phyloP scores from a whole-genome alignment of 805 yeast species.

The Lipomyces yamanashiensis region DNA sequence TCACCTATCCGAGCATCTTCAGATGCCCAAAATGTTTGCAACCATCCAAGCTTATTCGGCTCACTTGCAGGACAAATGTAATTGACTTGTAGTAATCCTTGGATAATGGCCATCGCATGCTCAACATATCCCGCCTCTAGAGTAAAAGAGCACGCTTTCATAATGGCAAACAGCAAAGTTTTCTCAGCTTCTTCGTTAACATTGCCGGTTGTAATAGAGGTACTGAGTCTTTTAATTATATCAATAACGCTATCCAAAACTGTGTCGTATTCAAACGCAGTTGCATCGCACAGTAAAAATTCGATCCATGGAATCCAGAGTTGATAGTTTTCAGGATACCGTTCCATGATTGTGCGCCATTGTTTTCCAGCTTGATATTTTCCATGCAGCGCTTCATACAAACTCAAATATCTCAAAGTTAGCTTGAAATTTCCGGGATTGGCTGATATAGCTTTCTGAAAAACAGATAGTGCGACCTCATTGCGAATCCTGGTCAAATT shows the following conservation, averaged over 20 bases:
- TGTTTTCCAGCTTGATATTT: constrained; percentile 26
- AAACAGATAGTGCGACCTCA: constrained; percentile 30
- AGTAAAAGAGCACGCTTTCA: constrained; percentile 12
- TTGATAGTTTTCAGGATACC: constrained; percentile 18
- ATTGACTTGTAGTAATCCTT: constrained; percentile 36
- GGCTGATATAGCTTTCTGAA: constrained; percentile 21
- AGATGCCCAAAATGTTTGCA: constrained; percentile 35
- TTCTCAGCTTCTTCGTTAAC: constrained; percentile 7
- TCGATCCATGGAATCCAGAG: constrained; percentile 27
- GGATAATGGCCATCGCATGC: constrained; percentile 35
- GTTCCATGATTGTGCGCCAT: constrained; percentile 10
- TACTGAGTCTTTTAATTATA: neutral
- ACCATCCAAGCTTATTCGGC: neutral
- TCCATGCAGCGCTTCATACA: constrained; percentile 25
- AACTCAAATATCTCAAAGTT: constrained; percentile 9
- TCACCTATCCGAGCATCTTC: constrained; percentile 40
- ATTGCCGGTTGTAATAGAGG: neutral
- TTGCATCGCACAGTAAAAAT: constrained; percentile 23
- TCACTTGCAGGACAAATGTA: constrained; percentile 18
- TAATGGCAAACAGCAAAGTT: constrained; percentile 3
- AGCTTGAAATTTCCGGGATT: constrained; percentile 20
- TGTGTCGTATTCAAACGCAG: constrained; percentile 22
- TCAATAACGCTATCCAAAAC: constrained; percentile 9
- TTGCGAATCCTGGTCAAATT: neutral
- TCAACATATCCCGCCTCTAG: constrained; percentile 38